Percentiles rank a stretch among this genome's conserved stretches.
Evolutionary conservation across 2,329 filamentous ascomycete genomes (phyloP).

Genomic region (Venturia carpophila): DNA sequence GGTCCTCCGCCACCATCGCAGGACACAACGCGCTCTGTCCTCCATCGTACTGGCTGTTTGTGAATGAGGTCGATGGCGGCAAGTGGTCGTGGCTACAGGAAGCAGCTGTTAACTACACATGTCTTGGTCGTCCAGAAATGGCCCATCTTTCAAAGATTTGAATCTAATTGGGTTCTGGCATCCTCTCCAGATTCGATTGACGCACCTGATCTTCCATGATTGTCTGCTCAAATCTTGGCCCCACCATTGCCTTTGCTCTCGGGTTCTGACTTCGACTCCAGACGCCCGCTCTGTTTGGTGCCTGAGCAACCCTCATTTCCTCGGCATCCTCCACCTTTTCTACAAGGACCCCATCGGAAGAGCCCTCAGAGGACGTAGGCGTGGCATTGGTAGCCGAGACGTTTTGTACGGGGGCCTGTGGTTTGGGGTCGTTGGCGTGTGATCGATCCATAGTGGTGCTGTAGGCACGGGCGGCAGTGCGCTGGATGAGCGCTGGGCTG

Average conservation of each 20-base stretch:
- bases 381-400: constrained; percentile 55
- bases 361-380: constrained; percentile 43
- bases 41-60: constrained; percentile 90
- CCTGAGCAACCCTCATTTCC: constrained; percentile 58
- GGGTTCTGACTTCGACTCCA: constrained; percentile 86
- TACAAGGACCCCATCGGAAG: constrained; percentile 46
- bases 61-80: constrained; percentile 95
- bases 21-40: constrained; percentile 67
- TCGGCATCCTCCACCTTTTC: constrained; percentile 50
- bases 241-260: constrained; percentile 76
- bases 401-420: constrained; percentile 39
- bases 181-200: not conserved
- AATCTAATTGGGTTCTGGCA: not conserved
- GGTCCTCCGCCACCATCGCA: constrained; percentile 92
- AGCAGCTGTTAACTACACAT: constrained; percentile 22
- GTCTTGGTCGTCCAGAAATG: not conserved
- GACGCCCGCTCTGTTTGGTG: constrained; percentile 71
- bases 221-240: constrained; percentile 94
- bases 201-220: constrained; percentile 85
- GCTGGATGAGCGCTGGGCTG: constrained; percentile 1
- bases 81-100: constrained; percentile 67
- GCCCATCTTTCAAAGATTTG: not conserved
- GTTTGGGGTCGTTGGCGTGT: constrained; percentile 56
- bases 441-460: constrained; percentile 55
- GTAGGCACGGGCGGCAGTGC: constrained; percentile 13